Base-by-base conservation (phyloP, 1,284 basidiomycete species). In the Cutaneotrichosporon mucoides region DNA sequence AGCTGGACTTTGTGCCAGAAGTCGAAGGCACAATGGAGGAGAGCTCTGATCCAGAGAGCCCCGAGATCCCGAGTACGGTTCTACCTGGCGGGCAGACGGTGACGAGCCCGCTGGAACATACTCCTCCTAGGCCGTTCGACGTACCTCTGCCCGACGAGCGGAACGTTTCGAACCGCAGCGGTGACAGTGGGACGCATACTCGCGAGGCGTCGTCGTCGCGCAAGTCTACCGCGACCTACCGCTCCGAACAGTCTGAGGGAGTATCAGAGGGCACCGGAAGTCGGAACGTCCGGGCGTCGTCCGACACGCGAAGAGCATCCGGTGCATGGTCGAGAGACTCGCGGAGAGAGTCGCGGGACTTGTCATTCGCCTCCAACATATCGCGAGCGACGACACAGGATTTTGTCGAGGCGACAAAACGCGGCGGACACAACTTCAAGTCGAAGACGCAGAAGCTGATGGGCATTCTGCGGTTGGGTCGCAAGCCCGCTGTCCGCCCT, bases 381-480 rank as follows among this genome's bases (percentile, higher is more conserved):
- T 36, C 33, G 33, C 11, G 46, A 7, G 34, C 46, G 6, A 13
- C 46, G 34, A 48, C 46, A 13, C 12, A 44, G 33, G 46, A 48
- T 11, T n/a, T 36, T 5, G 13, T 48, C 11, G 46, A 33, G 5
- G 33, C 34, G 33, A 13, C 46, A 4, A 48, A 34, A 5, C 46
- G 46, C 33, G 16, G 49, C 9, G 37, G 37, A 7, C 9, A 6
- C 12, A 16, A 7, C 10, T 33, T 76, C 41, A 75, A 72, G 61
- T 67, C 68, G 43, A 73, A 73, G 65, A 70, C 69, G 24, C 68
- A 67, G 56, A 66, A 72, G 34, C 60, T 75, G 12, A 46, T 75
- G 24, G 61, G 67, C 47, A 61, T 75, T 6, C 65, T 75, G 46
- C 68, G 69, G 47, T 65, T 76, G 0, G 62, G 62, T 1, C 42